Conservation (phyloP, 2,329 filamentous ascomycete species). For the Cercospora berteroae region DNA sequence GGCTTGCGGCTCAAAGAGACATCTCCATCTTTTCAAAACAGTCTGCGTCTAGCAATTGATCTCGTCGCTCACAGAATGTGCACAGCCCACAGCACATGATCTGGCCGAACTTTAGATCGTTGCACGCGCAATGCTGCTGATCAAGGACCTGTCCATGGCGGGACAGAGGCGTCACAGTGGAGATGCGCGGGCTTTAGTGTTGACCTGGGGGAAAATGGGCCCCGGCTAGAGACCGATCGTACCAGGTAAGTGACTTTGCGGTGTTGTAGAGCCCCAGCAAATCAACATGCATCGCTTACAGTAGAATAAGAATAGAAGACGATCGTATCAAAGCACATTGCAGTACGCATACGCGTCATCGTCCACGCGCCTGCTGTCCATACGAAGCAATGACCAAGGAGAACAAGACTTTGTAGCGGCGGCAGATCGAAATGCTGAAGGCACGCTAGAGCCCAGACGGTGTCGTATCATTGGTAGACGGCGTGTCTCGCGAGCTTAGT, state of each 20-base stretch:
- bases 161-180: background rate
- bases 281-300: background rate
- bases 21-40: background rate
- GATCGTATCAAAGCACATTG: background rate
- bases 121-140: background rate
- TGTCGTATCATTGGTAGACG: background rate
- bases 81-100: background rate
- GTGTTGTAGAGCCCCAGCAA: background rate
- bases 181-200: background rate
- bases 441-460: background rate
- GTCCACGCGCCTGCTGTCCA: background rate
- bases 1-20: background rate
- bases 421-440: background rate
- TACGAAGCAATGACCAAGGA: constrained; percentile 9
- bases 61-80: too few species aligned
- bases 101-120: background rate
- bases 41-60: too few species aligned
- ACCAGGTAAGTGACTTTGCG: background rate
- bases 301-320: background rate
- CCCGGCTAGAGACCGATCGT: background rate
- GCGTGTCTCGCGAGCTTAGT: background rate
- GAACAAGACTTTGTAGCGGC: background rate
- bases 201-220: background rate
- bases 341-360: background rate
- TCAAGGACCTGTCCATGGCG: background rate